Evolutionary conservation across 371 early-diverging fungal genomes (phyloP).

Genomic region (Dichotomocladium elegans): DNA sequence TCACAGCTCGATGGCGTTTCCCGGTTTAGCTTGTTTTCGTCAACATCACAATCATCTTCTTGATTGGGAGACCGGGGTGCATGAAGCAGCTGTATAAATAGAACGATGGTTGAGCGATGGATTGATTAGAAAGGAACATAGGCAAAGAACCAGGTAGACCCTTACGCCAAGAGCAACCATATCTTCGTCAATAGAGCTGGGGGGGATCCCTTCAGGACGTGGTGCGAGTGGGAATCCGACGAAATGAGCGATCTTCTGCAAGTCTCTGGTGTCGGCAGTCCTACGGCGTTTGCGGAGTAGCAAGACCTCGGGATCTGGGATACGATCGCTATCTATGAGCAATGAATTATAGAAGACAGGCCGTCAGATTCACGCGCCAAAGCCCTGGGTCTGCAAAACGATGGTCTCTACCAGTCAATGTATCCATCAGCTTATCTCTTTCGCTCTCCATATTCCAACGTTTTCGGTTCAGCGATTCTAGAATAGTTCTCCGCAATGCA

Average conservation of each 20-base stretch:
- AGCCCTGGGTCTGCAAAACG: no score
- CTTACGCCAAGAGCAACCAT: slow-evolving; percentile 42
- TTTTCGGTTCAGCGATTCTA: slow-evolving; percentile 19
- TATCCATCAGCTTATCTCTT: slow-evolving; percentile 20
- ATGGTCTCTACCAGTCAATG: slow-evolving; percentile 7
- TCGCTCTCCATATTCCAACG: slow-evolving; percentile 29
- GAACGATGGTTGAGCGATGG: background rate
- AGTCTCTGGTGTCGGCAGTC: slow-evolving; percentile 25
- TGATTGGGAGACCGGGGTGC: no score
- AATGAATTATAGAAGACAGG: no score
- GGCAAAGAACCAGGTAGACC: background rate
- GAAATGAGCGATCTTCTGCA: slow-evolving; percentile 20
- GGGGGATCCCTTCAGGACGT: slow-evolving; percentile 15
- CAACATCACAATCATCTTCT: no score
- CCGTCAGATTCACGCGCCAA: no score
- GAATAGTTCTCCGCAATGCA: slow-evolving; percentile 23
- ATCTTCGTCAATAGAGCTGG: slow-evolving; percentile 33
- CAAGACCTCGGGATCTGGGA: slow-evolving; percentile 5
- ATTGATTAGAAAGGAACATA: background rate
- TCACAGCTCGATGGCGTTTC: no score
- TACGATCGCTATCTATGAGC: slow-evolving; percentile 8
- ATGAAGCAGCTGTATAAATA: no score
- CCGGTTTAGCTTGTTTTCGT: no score
- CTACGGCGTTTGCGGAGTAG: background rate
- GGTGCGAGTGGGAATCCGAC: slow-evolving; percentile 34